phyloP scores from a whole-genome alignment of 495 filamentous ascomycete genomes.

The Aspergillus haitiensis region DNA sequence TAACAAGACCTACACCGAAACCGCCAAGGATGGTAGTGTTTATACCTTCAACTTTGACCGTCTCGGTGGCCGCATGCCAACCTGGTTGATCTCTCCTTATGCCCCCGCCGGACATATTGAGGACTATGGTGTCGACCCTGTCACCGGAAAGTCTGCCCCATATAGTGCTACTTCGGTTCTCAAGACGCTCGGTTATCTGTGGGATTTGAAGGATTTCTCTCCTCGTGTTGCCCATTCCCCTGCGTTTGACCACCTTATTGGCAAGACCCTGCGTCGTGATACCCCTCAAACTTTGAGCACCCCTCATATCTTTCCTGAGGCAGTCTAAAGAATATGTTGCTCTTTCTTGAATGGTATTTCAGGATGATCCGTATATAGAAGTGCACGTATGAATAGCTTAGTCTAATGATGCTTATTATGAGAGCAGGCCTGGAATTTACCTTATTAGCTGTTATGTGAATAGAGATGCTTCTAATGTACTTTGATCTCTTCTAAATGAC shows the following conservation, averaged over 20 bases:
- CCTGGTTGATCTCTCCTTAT: slow-evolving; percentile 49
- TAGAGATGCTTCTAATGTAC: too few relatives aligned
- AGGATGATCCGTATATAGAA: too few relatives aligned
- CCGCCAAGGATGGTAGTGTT: slow-evolving; percentile 36
- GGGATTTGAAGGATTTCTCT: slow-evolving; percentile 13
- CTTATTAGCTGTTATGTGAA: too few relatives aligned
- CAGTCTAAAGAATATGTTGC: not conserved
- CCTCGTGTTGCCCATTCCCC: slow-evolving; percentile 13
- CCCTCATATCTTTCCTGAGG: slow-evolving; percentile 8
- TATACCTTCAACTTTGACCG: slow-evolving; percentile 49
- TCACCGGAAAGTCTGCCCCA: slow-evolving; percentile 1
- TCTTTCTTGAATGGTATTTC: too few relatives aligned
- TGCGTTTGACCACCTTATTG: slow-evolving; percentile 15
- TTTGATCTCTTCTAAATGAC: too few relatives aligned
- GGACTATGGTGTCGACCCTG: slow-evolving; percentile 13
- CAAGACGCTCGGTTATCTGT: slow-evolving; percentile 12
- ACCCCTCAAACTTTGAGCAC: slow-evolving; percentile 6
- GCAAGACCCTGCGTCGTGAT: not conserved
- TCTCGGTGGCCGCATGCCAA: slow-evolving; percentile 50
- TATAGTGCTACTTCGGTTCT: slow-evolving; percentile 13
- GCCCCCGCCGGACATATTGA: slow-evolving; percentile 8
- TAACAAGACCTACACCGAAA: slow-evolving; percentile 46
- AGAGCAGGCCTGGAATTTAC: too few relatives aligned
- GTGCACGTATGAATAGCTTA: too few relatives aligned
- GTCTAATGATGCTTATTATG: too few relatives aligned